Percentiles rank a stretch among this genome's conserved stretches.
These are phyloP conservation scores for Magnusiomyces starmeri DNA, from an alignment of 1,139 yeast species.

Conservation along the genomic window DNA sequence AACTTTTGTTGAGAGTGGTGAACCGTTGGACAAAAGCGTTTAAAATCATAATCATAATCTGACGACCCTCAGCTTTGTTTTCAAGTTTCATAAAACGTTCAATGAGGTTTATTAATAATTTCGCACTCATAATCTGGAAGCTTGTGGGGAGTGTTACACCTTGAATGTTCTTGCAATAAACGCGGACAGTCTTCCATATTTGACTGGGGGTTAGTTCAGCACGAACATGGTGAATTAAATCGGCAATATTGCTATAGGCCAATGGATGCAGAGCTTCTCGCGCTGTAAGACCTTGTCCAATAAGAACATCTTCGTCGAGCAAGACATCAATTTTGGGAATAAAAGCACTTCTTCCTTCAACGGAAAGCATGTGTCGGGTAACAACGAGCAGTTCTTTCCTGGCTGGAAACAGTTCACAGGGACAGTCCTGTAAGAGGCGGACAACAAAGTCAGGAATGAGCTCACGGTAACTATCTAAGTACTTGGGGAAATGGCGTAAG, in stretches of 20 bases:
- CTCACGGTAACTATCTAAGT: conserved; percentile 54
- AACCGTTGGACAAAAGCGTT: conserved; percentile 86
- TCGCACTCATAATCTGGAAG: conserved; percentile 96
- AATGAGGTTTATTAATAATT: conserved; percentile 74
- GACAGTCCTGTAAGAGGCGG: conserved; percentile 86
- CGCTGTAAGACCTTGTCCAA: conserved; percentile 90
- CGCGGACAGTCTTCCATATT: conserved; percentile 79
- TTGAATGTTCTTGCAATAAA: conserved; percentile 73
- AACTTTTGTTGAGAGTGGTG: conserved; percentile 63
- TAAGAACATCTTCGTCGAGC: conserved; percentile 77
- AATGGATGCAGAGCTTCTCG: conserved; percentile 79
- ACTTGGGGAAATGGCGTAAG: conserved; percentile 73
- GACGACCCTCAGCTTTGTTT: conserved; percentile 78
- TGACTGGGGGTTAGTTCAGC: conserved; percentile 76
- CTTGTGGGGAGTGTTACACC: conserved; percentile 81
- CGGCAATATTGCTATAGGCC: conserved; percentile 95
- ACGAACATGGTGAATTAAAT: conserved; percentile 86
- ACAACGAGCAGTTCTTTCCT: conserved; percentile 91
- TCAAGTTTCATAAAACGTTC: conserved; percentile 83
- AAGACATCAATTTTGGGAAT: conserved; percentile 78
- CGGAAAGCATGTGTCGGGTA: conserved; percentile 85
- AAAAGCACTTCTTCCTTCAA: conserved; percentile 76
- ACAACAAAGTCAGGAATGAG: conserved; percentile 82
- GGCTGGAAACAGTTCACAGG: conserved; percentile 89
- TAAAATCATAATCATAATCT: conserved; percentile 54